Conservation (phyloP, 768 basidiomycete genomes). For the Leccinum pellstonianum region DNA sequence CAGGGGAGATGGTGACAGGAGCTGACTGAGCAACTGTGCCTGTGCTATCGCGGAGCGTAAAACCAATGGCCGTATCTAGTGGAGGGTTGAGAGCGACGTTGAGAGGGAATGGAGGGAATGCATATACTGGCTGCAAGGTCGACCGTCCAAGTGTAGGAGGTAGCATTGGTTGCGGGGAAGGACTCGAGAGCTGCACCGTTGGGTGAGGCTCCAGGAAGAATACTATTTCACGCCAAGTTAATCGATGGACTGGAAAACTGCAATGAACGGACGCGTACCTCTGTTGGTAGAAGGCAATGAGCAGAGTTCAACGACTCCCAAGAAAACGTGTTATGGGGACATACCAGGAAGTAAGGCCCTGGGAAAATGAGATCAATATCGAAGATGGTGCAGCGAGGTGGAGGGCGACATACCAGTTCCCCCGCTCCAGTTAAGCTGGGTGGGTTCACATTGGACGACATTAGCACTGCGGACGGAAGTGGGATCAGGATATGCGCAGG, state of each 20-base stretch:
- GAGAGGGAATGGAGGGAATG: neutral
- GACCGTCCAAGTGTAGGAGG: slow-evolving; percentile 52
- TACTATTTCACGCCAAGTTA: slow-evolving; percentile 35
- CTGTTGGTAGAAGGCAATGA: slow-evolving; percentile 26
- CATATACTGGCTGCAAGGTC: slow-evolving; percentile 47
- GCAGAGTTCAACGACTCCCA: neutral
- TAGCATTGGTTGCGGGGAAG: slow-evolving; percentile 42
- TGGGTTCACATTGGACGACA: slow-evolving; percentile 57
- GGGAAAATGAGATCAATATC: neutral
- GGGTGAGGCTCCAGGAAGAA: slow-evolving; percentile 53
- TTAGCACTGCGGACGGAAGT: slow-evolving; percentile 36
- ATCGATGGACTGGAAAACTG: neutral
- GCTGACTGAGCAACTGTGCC: slow-evolving; percentile 53
- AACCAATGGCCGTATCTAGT: slow-evolving; percentile 51
- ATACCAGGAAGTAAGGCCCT: slow-evolving; percentile 69
- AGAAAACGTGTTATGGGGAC: slow-evolving; percentile 26
- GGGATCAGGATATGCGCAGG: slow-evolving; percentile 1
- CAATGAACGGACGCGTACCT: slow-evolving; percentile 30
- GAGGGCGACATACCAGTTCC: slow-evolving; percentile 47
- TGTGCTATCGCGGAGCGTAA: slow-evolving; percentile 59
- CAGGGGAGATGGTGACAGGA: slow-evolving; percentile 45
- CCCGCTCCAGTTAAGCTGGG: slow-evolving; percentile 52
- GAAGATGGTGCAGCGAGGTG: rapidly evolving
- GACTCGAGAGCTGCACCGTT: slow-evolving; percentile 42
- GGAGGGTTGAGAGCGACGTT: neutral